Percentiles rank a stretch among this genome's conserved stretches.
Evolutionary conservation across 1,284 basidiomycete genomes (phyloP).

Genomic region (Neonothopanus nambi): DNA sequence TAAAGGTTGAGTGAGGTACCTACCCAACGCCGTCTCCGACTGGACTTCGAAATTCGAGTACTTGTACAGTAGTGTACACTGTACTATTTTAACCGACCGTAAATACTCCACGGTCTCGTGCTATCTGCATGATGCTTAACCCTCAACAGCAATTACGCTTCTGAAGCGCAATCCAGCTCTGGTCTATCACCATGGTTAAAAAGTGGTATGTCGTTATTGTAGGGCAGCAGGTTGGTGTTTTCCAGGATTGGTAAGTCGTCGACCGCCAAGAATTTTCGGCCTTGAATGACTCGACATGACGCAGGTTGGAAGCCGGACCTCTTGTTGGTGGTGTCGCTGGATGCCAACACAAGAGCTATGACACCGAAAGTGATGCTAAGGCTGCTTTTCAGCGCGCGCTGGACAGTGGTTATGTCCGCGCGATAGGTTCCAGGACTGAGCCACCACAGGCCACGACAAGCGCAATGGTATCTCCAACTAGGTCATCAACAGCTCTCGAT

Average conservation of each 20-base stretch:
- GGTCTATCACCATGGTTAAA: constrained; percentile 33
- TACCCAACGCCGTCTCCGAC: no score
- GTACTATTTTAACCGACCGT: no score
- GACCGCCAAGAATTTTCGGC: neutral
- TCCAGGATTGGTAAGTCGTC: constrained; percentile 42
- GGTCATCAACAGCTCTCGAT: constrained; percentile 2
- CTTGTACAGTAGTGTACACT: no score
- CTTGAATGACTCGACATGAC: no score
- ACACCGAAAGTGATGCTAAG: constrained; percentile 41
- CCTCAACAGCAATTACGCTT: neutral
- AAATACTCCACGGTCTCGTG: constrained; percentile 10
- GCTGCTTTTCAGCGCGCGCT: constrained; percentile 37
- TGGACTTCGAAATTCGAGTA: no score
- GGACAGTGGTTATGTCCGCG: constrained; percentile 18
- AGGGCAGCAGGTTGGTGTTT: constrained; percentile 48
- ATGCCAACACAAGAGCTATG: constrained; percentile 41
- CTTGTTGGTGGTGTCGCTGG: constrained; percentile 29
- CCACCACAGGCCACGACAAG: neutral
- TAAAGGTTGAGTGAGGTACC: no score
- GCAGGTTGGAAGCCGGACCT: constrained; percentile 45
- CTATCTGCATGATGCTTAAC: neutral
- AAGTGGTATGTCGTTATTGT: constrained; percentile 48
- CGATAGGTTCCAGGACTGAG: neutral
- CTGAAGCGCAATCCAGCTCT: neutral
- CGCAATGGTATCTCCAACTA: neutral